These are phyloP conservation scores for Blastocystis sp. DNA, from an alignment of 352 stramenopile genomes.

Conservation along the genomic window DNA sequence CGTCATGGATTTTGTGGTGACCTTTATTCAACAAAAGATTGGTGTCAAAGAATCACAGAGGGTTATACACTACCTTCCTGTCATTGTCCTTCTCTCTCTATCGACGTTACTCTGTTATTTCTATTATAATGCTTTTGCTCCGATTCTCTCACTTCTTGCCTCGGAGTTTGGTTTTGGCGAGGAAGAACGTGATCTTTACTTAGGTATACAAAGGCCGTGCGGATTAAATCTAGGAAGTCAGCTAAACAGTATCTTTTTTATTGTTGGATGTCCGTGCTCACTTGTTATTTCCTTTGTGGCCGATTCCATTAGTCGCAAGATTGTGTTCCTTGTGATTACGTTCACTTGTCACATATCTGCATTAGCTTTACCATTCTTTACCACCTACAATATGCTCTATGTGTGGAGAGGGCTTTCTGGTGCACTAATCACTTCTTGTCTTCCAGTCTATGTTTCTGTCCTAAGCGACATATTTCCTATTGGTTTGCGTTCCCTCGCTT, in stretches of 20 bases:
- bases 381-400: conserved; percentile 14
- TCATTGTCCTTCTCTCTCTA: not conserved
- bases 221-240: conserved; percentile 19
- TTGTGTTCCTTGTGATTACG: not conserved
- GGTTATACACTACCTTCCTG: conserved; percentile 9
- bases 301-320: not conserved
- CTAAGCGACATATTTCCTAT: conserved; percentile 38
- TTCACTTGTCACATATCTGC: conserved; percentile 30
- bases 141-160: not conserved
- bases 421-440: conserved; percentile 3
- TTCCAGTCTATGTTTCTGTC: conserved; percentile 32
- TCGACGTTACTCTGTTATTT: not conserved
- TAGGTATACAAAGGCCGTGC: not conserved
- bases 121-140: conserved; percentile 53
- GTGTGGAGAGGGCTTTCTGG: conserved; percentile 36
- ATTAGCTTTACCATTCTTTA: not conserved
- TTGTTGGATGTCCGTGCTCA: conserved; percentile 32
- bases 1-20: conserved; percentile 1
- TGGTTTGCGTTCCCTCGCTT: conserved; percentile 10
- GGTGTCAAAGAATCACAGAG: conserved; percentile 26
- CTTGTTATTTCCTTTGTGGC: conserved; percentile 37
- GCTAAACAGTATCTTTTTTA: conserved; percentile 47
- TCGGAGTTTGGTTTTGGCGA: conserved; percentile 34
- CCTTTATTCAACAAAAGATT: conserved; percentile 19
- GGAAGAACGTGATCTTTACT: not conserved